Conservation (phyloP, 805 yeast genomes). For the Kodamaea leandrae region DNA sequence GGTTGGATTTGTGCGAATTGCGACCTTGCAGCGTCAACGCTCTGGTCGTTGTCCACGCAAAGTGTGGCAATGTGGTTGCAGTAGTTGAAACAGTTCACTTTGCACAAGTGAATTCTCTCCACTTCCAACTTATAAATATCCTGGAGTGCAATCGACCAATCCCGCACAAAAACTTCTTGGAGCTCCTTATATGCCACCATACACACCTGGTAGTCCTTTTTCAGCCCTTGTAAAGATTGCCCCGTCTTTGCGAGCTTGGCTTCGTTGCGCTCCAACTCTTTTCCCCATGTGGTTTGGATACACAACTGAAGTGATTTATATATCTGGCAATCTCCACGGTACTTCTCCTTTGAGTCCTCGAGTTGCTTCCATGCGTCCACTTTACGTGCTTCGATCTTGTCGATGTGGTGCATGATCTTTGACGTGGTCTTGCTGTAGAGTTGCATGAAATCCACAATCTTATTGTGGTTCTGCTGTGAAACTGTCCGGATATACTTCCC, state of each 20-base stretch:
- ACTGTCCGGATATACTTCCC: slow-evolving; percentile 50
- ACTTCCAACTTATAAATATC: slow-evolving; percentile 67
- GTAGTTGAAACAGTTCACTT: slow-evolving; percentile 73
- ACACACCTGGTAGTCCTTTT: slow-evolving; percentile 57
- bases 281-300: slow-evolving; percentile 67
- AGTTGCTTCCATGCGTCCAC: slow-evolving; percentile 34
- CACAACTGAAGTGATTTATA: slow-evolving; percentile 60
- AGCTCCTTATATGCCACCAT: slow-evolving; percentile 53
- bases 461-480: slow-evolving; percentile 44
- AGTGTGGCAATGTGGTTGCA: slow-evolving; percentile 71
- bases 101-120: slow-evolving; percentile 66
- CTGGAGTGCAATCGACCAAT: slow-evolving; percentile 66
- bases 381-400: slow-evolving; percentile 51
- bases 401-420: slow-evolving; percentile 56
- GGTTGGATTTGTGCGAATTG: slow-evolving; percentile 68
- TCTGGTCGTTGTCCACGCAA: slow-evolving; percentile 76
- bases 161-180: slow-evolving; percentile 62
- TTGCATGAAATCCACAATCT: slow-evolving; percentile 51
- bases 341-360: slow-evolving; percentile 43
- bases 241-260: slow-evolving; percentile 52
- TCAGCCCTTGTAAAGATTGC: slow-evolving; percentile 37
- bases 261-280: slow-evolving; percentile 62
- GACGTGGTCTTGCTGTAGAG: slow-evolving; percentile 52
- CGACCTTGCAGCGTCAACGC: slow-evolving; percentile 68
- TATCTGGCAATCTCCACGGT: slow-evolving; percentile 55